Conservation (phyloP, 805 yeast genomes). For the Sungouiozyma intestinalis region DNA sequence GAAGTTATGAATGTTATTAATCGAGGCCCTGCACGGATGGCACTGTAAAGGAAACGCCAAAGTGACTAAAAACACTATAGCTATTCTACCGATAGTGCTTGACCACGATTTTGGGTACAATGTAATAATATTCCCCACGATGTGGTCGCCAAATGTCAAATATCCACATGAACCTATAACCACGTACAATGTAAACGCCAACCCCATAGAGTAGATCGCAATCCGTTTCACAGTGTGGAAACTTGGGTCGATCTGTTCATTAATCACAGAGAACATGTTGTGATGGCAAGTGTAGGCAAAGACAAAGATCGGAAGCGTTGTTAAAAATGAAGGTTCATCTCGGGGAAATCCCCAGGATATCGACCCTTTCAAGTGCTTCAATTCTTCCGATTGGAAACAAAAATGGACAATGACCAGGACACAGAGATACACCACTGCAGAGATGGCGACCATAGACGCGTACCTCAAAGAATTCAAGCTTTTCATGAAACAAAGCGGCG, state of each 20-base stretch:
- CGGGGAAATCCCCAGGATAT: constrained; percentile 40
- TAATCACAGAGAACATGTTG: constrained; percentile 81
- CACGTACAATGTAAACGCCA: constrained; percentile 54
- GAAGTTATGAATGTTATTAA: constrained; percentile 59
- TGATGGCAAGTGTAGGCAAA: constrained; percentile 96
- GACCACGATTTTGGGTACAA: constrained; percentile 56
- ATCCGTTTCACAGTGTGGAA: constrained; percentile 37
- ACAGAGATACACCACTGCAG: constrained; percentile 70
- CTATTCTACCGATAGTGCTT: constrained; percentile 71
- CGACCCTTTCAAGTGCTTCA: constrained; percentile 35
- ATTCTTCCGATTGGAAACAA: constrained; percentile 24
- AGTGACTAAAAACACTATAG: constrained; percentile 70
- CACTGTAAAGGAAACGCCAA: constrained; percentile 84
- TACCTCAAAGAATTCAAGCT: constrained; percentile 75
- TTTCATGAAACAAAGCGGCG: constrained; percentile 57
- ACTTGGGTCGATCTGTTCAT: constrained; percentile 58
- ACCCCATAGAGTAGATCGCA: constrained; percentile 42
- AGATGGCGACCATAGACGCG: constrained; percentile 73
- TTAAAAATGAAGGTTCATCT: constrained; percentile 39
- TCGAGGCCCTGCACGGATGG: constrained; percentile 81
- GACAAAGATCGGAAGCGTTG: constrained; percentile 81
- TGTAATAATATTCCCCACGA: constrained; percentile 68
- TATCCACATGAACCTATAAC: constrained; percentile 77
- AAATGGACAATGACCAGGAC: constrained; percentile 66
- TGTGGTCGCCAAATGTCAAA: constrained; percentile 73